Evolutionary conservation across 192 early-diverging fungal species (phyloP), one percentile per base, ranked within the genome.

Genomic region (Physocladia obscura): DNA sequence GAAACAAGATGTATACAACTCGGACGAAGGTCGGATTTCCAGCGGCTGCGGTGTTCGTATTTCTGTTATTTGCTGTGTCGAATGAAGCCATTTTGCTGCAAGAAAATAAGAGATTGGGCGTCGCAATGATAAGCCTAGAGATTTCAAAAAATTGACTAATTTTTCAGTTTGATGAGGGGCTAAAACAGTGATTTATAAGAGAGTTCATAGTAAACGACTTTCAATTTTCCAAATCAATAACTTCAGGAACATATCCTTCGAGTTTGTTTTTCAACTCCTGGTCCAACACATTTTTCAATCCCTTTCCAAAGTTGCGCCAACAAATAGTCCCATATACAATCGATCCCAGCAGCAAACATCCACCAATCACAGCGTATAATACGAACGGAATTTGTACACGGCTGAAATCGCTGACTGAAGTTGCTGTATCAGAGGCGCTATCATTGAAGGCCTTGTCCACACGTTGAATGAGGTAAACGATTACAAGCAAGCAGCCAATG

Each of bases 231-330:
- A 62, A 44, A 35, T 62, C 59, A 44, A 44, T 62, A 6, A 11
- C 59, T 21, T 19, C 5, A 4, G 59, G 38, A 40, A 6, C n/a
- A 62, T 21, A 62, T n/a, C n/a, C 40, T 15, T 49, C 49, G 4
- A 44, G 48, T 32, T 65, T 65, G 2, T 29, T 22, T 32, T 51
- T 51, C 13, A 11, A 19, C 49, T 65, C 62, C 49, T 52, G 22
- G 21, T 65, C 49, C 62, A 65, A 52, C n/a, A 34, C 49, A 1
- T 65, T 49, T 44, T 52, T 65, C 49, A 65, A 35, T 24, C 62
- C 62, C 34, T 30, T 51, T 31, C 62, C 62, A 36, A 51, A 65
- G 44, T 68, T 68, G 21, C 11, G 5, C 22, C 24, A 35, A 8
- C 24, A 31, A 19, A 68, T 8, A 3, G 6, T 22, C 15, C 65